phyloP scores from a whole-genome alignment of 352 stramenopile species.

The Pythium rhizo-oryzae region DNA sequence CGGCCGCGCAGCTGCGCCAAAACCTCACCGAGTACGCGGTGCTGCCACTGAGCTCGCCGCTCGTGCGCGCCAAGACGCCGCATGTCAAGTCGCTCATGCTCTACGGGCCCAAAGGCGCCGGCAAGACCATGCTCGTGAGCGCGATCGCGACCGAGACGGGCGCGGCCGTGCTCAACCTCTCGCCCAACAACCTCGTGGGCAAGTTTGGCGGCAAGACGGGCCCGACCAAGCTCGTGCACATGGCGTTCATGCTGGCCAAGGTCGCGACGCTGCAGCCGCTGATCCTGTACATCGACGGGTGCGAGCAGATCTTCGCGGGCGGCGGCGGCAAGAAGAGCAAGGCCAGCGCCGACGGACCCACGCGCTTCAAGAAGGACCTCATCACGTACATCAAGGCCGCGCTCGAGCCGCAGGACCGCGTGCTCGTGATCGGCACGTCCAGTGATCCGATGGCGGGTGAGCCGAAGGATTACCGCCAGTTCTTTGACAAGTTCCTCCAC shows the following conservation, averaged over 20 bases:
- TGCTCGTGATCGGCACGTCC: slow-evolving; percentile 91
- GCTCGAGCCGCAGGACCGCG: slow-evolving; percentile 86
- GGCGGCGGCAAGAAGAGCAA: slow-evolving; percentile 85
- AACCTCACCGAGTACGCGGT: slow-evolving; percentile 92
- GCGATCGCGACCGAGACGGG: slow-evolving; percentile 92
- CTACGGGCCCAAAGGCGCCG: slow-evolving; percentile 90
- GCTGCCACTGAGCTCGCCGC: slow-evolving; percentile 79
- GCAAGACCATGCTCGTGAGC: slow-evolving; percentile 94
- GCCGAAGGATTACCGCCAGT: slow-evolving; percentile 82
- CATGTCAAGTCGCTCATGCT: slow-evolving; percentile 92
- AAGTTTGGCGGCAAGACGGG: slow-evolving; percentile 94
- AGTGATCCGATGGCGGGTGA: slow-evolving; percentile 85
- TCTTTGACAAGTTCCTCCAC: slow-evolving; percentile 95
- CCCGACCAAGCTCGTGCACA: slow-evolving; percentile 93
- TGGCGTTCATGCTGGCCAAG: slow-evolving; percentile 93
- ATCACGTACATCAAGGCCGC: slow-evolving; percentile 92
- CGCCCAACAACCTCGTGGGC: slow-evolving; percentile 90
- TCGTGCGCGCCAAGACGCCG: slow-evolving; percentile 74
- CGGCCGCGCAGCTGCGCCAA: slow-evolving; percentile 89
- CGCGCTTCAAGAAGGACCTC: slow-evolving; percentile 94
- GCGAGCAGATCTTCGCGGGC: slow-evolving; percentile 87
- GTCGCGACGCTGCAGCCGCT: slow-evolving; percentile 83
- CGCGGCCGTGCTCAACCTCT: slow-evolving; percentile 95
- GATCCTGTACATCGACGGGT: slow-evolving; percentile 95
- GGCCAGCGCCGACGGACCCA: slow-evolving; percentile 64